Evolutionary conservation across 1,284 basidiomycete genomes (phyloP), one percentile per base, ranked within the genome.

Genomic region (Trichosporon sp.): DNA sequence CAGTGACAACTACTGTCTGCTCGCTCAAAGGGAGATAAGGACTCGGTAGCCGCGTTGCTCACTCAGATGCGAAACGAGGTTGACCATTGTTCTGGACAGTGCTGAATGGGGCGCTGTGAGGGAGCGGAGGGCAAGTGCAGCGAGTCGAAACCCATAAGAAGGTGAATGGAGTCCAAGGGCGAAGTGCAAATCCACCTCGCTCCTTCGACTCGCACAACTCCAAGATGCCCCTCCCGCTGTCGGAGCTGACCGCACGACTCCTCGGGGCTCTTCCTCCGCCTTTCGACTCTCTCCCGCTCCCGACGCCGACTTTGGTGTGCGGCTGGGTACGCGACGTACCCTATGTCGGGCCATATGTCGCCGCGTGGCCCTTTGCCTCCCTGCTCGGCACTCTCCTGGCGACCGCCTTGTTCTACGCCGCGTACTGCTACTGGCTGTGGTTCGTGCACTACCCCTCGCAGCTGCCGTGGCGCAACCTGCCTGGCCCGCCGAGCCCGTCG

Each of bases 401-500:
- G 15, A n/a, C 38, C 38, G 18, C n/a, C 38, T 18, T 42, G 18
- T 9, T 5, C 38, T 42, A n/a, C 18, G 38, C 38, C 2, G 38
- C 38, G 18, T 42, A 42, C 38, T 5, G 1, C 38, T 42, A 42
- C 38, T 42, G 38, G 38, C 8, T 4, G 12, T n/a, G 15, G 38
- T 42, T 6, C 38, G 18, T 42, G 18, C n/a, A n/a, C 18, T 42
- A 42, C 38, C 38, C 38, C 38, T 18, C 38, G 15, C 38, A 42
- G 38, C 38, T 42, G 38, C 15, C 38, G 38, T 42, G 38, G 38
- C 4, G 15, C 2, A 69, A 73, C 62, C 23, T 73, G 2, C 69
- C 32, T 1, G 78, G 76, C 3, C 77, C 77, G 0, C 27, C 47
- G n/a, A 27, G 67, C 13, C 51, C 62, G 5, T 62, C 62, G 31